Base-by-base conservation (phyloP, 164 flowering plant genomes). In the Stephania yunnanensis region DNA sequence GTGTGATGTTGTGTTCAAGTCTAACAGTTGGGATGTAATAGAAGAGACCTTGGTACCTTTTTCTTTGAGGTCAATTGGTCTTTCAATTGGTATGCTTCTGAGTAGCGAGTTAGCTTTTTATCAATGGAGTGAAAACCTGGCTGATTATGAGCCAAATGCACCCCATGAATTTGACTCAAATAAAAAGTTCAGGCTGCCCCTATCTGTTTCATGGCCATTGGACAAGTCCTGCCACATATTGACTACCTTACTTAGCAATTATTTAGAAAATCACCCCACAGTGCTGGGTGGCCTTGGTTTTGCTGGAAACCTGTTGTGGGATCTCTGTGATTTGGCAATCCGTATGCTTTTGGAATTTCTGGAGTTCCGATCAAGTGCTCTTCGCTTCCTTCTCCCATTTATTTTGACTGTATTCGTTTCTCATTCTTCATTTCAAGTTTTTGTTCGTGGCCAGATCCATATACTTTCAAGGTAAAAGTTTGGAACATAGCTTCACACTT, bases 301-400 rank as follows among this genome's bases (percentile, higher is more conserved):
- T 82, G 80, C 85, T 73, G 85, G 73, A 72, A 83, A 82, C 68
- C 70, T 95, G 80, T 84, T 92, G 25, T 87, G 90, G 89, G 87
- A 88, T 84, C 81, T 95, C 29, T 91, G 90, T 72, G 80, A 81
- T 75, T 46, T 90, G 80, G 71, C 90, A 68, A 75, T 89, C 36
- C 79, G 46, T 73, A 81, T 94, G 88, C 91, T 95, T 81, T 79
- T 80, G 53, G 88, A 86, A 71, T 82, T 86, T 82, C 55, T 75
- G 36, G 95, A 92, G 67, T 86, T 85, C 68, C 89, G 98, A 10
- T 87, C 93, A 46, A 86, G 86, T 80, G 84, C 91, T 68, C 82
- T 85, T 80, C 74, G 79, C 22, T 80, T 85, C 78, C 82, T 95
- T 22, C 88, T 95, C 68, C 98, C 98, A 4, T 77, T 66, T 46